These are phyloP conservation scores for Trifolium dubium DNA, from an alignment of 306 rosid species.

Conservation along the genomic window DNA sequence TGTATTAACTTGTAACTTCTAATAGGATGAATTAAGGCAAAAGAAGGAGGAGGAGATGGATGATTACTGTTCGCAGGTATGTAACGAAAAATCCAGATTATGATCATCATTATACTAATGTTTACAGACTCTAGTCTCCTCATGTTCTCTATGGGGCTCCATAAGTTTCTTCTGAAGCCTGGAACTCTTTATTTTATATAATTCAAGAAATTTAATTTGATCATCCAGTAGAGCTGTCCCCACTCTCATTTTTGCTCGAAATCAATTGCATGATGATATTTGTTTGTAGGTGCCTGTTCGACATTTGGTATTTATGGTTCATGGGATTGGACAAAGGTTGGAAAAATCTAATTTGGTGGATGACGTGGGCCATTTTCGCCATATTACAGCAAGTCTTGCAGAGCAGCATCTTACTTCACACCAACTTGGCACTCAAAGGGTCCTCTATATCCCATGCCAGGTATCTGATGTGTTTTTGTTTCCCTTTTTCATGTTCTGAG, in stretches of 20 bases:
- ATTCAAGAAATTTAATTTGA: conserved; percentile 22
- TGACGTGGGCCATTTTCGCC: conserved; percentile 82
- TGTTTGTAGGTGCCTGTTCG: conserved; percentile 87
- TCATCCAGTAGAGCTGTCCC: conserved; percentile 17
- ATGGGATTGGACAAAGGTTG: conserved; percentile 99
- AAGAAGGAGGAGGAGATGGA: conserved; percentile 97
- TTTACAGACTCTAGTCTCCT: conserved; percentile 14
- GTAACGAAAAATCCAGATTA: conserved; percentile 31
- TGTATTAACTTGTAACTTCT: conserved; percentile 35
- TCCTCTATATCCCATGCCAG: conserved; percentile 97
- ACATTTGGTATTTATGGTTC: conserved; percentile 99
- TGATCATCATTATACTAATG: conserved; percentile 28
- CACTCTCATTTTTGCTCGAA: conserved; percentile 33
- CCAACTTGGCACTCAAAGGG: conserved; percentile 85
- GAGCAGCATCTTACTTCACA: conserved; percentile 84
- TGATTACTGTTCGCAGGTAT: conserved; percentile 92
- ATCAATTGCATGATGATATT: conserved; percentile 30
- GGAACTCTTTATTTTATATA: conserved; percentile 22
- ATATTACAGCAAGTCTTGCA: conserved; percentile 78
- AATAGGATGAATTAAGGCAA: conserved; percentile 86
- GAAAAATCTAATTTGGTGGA: conserved; percentile 98
- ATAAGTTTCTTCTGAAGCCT: conserved; percentile 22
- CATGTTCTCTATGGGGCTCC: conserved; percentile 16
- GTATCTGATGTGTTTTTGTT: conserved; percentile 42
- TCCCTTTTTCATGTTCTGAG: conserved; percentile 8